Base-by-base conservation (phyloP, 305 asterid species). In the Fraxinus nigra region DNA sequence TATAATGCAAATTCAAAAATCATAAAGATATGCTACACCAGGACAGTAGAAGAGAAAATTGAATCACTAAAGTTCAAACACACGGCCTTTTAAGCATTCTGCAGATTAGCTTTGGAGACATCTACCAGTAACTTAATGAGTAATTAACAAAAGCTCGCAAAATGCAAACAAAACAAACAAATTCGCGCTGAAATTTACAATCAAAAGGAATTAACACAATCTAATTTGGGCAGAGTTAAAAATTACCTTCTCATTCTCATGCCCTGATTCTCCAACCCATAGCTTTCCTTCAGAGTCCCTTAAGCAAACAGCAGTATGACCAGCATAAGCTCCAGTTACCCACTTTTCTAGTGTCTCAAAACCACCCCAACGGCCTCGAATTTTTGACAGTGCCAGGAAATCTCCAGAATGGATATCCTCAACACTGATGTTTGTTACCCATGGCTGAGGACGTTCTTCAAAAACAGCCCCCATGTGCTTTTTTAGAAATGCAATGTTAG, bases 261-360 rank as follows among this genome's bases (percentile, higher is more conserved):
- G 92, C 67, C 99, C 99, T 16, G 99, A 97, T 86, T 97, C 98
- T 70, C 95, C 97, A 83, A 97, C 99, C 98, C 97, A 97, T 69
- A 97, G 90, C 84, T 91, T 90, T 82, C 99, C 98, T 59, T 90
- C 89, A 1, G 93, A 79, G 79, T 97, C 99, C 89, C 96, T 91
- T 83, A 94, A 87, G 87, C 98, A 97, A 83, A 97, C 98, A 79
- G 98, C 98, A 8, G 93, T 76, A 75, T 97, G 99, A 73, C 99
- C 98, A 28, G 98, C 99, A 88, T 97, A 94, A 80, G 98, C 78
- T 34, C 99, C 99, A 5, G 93, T 93, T 73, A 94, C 97, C 98
- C 98, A 97, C 87, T 95, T 97, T 88, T 97, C 99, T 8, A 97
- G 80, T 48, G 98, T 92, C 92, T 97, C 98, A 76, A 97, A 97